Conservation (phyloP, 805 yeast species). For the Myxozyma mucilagina region DNA sequence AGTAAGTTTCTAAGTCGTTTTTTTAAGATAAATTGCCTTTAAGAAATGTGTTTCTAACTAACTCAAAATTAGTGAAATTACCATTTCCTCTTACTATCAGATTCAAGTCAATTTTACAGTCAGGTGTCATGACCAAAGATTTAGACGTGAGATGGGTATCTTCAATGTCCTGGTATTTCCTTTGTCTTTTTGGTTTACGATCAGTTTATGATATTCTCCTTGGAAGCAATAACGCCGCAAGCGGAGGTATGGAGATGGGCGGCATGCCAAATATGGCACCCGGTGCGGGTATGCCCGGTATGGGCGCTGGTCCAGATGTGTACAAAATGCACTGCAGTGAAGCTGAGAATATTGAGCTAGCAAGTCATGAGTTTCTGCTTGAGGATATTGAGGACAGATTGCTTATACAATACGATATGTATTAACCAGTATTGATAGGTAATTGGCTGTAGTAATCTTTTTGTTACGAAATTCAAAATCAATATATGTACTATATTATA, state of each 20-base stretch:
- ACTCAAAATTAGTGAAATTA: conserved; percentile 59
- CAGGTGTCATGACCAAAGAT: conserved; percentile 79
- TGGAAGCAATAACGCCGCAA: conserved; percentile 48
- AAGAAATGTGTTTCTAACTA: conserved; percentile 36
- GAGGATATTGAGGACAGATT: conserved; percentile 63
- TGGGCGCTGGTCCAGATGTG: conserved; percentile 52
- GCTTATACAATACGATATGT: conserved; percentile 30
- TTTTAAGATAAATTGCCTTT: conserved; percentile 31
- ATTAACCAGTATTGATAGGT: neutral
- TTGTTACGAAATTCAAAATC: neutral
- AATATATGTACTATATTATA: conserved; percentile 6
- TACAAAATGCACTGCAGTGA: conserved; percentile 65
- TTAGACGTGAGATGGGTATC: conserved; percentile 90
- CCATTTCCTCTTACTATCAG: conserved; percentile 90
- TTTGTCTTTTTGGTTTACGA: conserved; percentile 77
- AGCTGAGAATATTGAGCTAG: conserved; percentile 71
- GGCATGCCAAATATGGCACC: conserved; percentile 44
- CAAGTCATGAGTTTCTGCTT: conserved; percentile 56
- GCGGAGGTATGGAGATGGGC: conserved; percentile 47
- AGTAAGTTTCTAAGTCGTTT: conserved; percentile 14
- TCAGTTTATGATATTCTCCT: conserved; percentile 74
- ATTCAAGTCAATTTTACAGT: conserved; percentile 90
- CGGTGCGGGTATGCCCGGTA: conserved; percentile 58
- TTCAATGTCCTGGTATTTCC: conserved; percentile 93
- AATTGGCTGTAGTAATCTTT: neutral